These are phyloP conservation scores for Cucumis variabilis DNA, from an alignment of 331 rosid species.

Conservation along the genomic window DNA sequence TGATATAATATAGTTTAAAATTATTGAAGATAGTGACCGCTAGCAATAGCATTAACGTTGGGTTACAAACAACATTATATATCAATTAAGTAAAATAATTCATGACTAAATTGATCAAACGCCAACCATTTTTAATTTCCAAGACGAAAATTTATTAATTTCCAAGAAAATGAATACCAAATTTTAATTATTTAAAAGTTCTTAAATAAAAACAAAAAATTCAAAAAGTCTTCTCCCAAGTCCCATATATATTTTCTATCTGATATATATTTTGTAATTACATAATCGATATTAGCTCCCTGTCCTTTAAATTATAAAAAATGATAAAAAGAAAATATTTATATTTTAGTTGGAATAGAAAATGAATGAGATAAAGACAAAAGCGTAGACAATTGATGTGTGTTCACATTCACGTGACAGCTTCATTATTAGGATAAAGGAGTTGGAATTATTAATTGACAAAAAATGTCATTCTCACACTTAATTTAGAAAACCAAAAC, in stretches of 20 bases:
- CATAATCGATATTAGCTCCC: neutral
- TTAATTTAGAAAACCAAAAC: neutral
- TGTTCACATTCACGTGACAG: slow-evolving; percentile 23
- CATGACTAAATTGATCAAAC: neutral
- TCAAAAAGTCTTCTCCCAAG: neutral
- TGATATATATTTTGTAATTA: neutral
- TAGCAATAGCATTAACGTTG: too few species aligned
- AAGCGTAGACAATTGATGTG: neutral
- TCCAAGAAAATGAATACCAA: neutral
- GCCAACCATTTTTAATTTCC: neutral
- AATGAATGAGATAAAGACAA: neutral
- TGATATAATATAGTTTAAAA: neutral
- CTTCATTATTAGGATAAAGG: neutral
- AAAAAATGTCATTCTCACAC: neutral
- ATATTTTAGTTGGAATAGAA: neutral
- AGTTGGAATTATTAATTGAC: neutral
- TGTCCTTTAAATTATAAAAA: neutral
- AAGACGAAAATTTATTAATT: neutral
- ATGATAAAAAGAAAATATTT: neutral
- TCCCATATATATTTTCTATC: neutral
- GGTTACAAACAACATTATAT: neutral
- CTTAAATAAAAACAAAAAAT: neutral
- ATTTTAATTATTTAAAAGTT: too few species aligned
- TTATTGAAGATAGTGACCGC: neutral
- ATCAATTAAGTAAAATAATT: too few species aligned